Evolutionary conservation across 371 early-diverging fungal species (phyloP).

Genomic region (Mortierella sp.): DNA sequence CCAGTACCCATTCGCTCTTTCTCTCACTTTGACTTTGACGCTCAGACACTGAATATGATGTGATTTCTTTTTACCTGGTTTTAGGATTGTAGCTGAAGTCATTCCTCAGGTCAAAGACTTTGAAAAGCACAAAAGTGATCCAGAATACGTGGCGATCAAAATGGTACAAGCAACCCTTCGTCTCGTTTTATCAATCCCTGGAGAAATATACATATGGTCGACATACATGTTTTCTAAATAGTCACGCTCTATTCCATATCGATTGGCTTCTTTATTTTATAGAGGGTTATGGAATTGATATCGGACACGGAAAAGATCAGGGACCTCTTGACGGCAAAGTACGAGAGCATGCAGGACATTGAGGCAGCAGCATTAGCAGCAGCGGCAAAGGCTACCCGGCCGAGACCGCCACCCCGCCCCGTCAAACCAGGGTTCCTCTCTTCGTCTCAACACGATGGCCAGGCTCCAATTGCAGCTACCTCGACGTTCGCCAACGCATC

Average conservation of each 20-base stretch:
- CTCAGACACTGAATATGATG: not conserved
- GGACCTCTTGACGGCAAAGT: constrained; percentile 35
- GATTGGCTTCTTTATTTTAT: constrained; percentile 11
- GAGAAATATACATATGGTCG: constrained; percentile 12
- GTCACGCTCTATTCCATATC: no score
- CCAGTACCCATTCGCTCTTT: not conserved
- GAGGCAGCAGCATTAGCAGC: constrained; percentile 37
- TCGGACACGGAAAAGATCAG: constrained; percentile 46
- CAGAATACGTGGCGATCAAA: constrained; percentile 59
- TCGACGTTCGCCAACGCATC: constrained; percentile 9
- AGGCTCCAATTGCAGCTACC: constrained; percentile 12
- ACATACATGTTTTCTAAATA: no score
- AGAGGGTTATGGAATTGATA: constrained; percentile 52
- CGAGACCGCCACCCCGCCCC: constrained; percentile 51
- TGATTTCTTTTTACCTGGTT: not conserved
- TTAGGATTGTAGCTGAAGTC: constrained; percentile 70
- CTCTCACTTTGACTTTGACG: not conserved
- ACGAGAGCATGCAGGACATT: constrained; percentile 37
- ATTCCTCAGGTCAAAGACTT: constrained; percentile 63
- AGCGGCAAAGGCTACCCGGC: constrained; percentile 41
- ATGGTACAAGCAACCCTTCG: constrained; percentile 52
- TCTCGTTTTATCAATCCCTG: constrained; percentile 6
- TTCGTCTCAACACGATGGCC: constrained; percentile 23
- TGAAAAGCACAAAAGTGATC: constrained; percentile 57
- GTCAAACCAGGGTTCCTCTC: constrained; percentile 47